These are phyloP conservation scores for Tuber melanosporum DNA, from an alignment of 495 filamentous ascomycete species.

Conservation along the genomic window DNA sequence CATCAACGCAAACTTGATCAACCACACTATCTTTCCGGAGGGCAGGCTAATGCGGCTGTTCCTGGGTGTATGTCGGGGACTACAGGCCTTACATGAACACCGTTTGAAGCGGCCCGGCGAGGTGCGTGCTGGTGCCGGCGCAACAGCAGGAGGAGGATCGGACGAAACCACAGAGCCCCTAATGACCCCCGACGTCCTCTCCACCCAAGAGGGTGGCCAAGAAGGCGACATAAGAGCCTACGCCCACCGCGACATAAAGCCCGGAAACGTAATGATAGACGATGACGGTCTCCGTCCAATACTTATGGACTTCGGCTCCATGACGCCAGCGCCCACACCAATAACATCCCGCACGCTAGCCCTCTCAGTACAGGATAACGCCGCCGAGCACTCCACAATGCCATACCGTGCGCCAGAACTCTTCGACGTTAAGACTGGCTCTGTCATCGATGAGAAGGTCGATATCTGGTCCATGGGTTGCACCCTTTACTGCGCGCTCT, in stretches of 20 bases:
- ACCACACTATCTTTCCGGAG: conserved; percentile 90
- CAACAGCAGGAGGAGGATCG: conserved; percentile 42
- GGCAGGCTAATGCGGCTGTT: conserved; percentile 81
- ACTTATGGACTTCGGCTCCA: conserved; percentile 95
- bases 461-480: conserved; percentile 97
- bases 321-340: conserved; percentile 80
- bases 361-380: conserved; percentile 83
- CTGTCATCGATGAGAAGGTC: conserved; percentile 88
- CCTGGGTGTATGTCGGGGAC: conserved; percentile 78
- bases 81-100: conserved; percentile 88
- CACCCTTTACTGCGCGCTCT: conserved; percentile 89
- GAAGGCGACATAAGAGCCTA: conserved; percentile 72
- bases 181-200: conserved; percentile 62
- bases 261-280: conserved; percentile 95
- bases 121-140: conserved; percentile 23
- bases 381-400: conserved; percentile 96
- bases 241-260: conserved; percentile 95
- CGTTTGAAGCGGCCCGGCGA: conserved; percentile 54
- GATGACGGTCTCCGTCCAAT: conserved; percentile 81
- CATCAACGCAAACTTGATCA: conserved; percentile 97
- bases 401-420: conserved; percentile 96
- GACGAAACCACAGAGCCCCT: conserved; percentile 55
- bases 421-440: conserved; percentile 94
- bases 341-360: conserved; percentile 89
- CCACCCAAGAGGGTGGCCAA: conserved; percentile 61